These are phyloP conservation scores for Kodamaea suecica DNA, from an alignment of 1,139 yeast genomes.

Conservation along the genomic window DNA sequence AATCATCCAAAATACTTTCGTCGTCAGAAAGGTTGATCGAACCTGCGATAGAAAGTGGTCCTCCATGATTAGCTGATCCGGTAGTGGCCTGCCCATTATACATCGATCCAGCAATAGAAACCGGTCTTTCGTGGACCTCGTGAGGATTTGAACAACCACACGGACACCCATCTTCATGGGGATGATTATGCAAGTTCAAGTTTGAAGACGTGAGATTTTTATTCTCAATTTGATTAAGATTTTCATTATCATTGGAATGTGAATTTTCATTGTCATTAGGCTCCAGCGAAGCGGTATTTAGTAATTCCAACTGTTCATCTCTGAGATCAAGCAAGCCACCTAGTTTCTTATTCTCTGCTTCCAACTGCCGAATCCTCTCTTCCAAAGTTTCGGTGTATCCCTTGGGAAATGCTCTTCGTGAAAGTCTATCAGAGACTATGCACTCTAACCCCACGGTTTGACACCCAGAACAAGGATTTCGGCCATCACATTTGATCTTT, in stretches of 20 bases:
- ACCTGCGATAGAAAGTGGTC: slow-evolving; percentile 30
- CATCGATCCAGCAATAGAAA: slow-evolving; percentile 58
- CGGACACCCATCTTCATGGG: slow-evolving; percentile 51
- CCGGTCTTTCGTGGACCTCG: slow-evolving; percentile 59
- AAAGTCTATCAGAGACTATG: slow-evolving; percentile 44
- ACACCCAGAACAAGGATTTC: slow-evolving; percentile 49
- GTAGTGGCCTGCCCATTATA: slow-evolving; percentile 18
- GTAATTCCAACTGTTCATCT: slow-evolving; percentile 52
- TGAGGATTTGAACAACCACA: slow-evolving; percentile 56
- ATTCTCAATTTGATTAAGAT: background rate
- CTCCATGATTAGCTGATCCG: slow-evolving; percentile 2
- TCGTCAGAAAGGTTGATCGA: slow-evolving; percentile 46
- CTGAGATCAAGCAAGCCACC: slow-evolving; percentile 52
- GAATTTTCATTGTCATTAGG: slow-evolving; percentile 4
- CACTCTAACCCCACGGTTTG: slow-evolving; percentile 44
- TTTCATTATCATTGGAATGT: slow-evolving; percentile 32
- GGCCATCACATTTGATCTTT: slow-evolving; percentile 73
- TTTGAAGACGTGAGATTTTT: slow-evolving; percentile 11
- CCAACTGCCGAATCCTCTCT: slow-evolving; percentile 44
- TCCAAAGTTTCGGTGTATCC: slow-evolving; percentile 44
- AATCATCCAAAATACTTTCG: slow-evolving; percentile 1
- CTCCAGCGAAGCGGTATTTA: background rate
- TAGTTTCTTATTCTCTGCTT: slow-evolving; percentile 41
- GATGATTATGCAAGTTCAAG: slow-evolving; percentile 10
- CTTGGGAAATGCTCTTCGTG: slow-evolving; percentile 30